A percentile compares a stretch with the other conserved stretches of the same genome.
Evolutionary conservation across 1,284 basidiomycete species (phyloP).

Genomic region (Leccinum subrobustum): DNA sequence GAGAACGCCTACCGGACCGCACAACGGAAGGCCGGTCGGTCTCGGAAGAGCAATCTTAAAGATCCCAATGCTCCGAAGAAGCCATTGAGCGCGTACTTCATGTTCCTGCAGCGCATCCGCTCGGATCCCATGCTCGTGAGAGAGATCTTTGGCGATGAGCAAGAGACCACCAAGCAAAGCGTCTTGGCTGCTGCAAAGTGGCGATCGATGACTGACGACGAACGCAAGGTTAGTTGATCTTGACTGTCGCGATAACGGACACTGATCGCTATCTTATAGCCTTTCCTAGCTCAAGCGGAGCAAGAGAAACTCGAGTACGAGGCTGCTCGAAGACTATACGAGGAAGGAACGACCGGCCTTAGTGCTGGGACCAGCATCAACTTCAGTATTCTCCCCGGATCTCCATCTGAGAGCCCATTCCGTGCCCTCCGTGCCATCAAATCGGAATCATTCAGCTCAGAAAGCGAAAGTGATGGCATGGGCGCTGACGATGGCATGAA

Average conservation of each 20-base stretch:
- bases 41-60: constrained; percentile 92
- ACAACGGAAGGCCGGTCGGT: constrained; percentile 92
- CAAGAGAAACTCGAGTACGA: constrained; percentile 93
- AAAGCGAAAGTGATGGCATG: constrained; percentile 65
- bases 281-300: constrained; percentile 88
- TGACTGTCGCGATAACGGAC: constrained; percentile 1
- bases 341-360: constrained; percentile 73
- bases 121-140: constrained; percentile 70
- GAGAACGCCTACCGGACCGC: constrained; percentile 92
- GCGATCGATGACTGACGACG: constrained; percentile 88
- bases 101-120: constrained; percentile 89
- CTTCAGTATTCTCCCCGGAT: constrained; percentile 72
- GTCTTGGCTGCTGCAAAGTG: constrained; percentile 91
- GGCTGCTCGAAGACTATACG: constrained; percentile 74
- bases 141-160: constrained; percentile 87
- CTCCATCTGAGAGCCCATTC: constrained; percentile 47
- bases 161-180: constrained; percentile 93
- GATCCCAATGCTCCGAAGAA: constrained; percentile 98
- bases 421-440: constrained; percentile 54
- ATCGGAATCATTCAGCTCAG: constrained; percentile 51
- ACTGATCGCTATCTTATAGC: constrained; percentile 45
- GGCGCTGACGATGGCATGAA: constrained; percentile 46
- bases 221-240: constrained; percentile 70
- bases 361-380: constrained; percentile 70
- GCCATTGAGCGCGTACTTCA: constrained; percentile 91